Evolutionary conservation across 352 stramenopile species (phyloP), one percentile per base, ranked within the genome.

Genomic region (Phytophthora lateralis): DNA sequence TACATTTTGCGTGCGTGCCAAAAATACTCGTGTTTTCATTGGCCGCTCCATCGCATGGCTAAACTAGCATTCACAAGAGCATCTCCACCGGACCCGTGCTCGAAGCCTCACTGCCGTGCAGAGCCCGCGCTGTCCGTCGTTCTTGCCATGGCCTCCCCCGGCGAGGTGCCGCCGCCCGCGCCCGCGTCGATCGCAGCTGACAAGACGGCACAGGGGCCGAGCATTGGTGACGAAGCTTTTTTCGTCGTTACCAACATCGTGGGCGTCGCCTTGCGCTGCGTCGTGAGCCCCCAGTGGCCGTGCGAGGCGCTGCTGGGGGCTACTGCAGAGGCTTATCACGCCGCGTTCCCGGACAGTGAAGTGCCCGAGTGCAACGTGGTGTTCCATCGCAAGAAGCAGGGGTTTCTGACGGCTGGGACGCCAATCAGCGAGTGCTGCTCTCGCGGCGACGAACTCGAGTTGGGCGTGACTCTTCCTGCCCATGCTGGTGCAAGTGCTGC

Each of bases 321-420:
- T 0, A 76, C 85, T 9, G 77, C 84, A n/a, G 79, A 86, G 42
- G 64, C 85, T 38, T 94, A 94, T 57, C 76, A 82, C 38, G 35
- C 67, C 18, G 54, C 63, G 7, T 93, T 80, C 65, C 78, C 82
- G 8, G 57, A 71, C 21, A 85, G 67, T 37, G 82, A 96, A 70
- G 71, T 91, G 17, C 88, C 88, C 3, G 84, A 89, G 46, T 91
- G 84, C 59, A 85, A 91, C 44, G 59, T 80, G 18, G 85, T 96
- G 9, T 85, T 82, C 64, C 84, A 96, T 62, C 50, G 63, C 27
- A 78, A 76, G 17, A 80, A 73, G 21, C 75, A 90, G 63, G 65
- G 81, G 66, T 76, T 71, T 38, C 53, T 95, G 10, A 64, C 75
- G n/a, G 68, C 63, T 24, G 71, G 58, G 32, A 80, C 88, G 21